Base-by-base conservation (phyloP, 1,139 yeast genomes). In the Zhuliangozyma parablackwelliae region DNA sequence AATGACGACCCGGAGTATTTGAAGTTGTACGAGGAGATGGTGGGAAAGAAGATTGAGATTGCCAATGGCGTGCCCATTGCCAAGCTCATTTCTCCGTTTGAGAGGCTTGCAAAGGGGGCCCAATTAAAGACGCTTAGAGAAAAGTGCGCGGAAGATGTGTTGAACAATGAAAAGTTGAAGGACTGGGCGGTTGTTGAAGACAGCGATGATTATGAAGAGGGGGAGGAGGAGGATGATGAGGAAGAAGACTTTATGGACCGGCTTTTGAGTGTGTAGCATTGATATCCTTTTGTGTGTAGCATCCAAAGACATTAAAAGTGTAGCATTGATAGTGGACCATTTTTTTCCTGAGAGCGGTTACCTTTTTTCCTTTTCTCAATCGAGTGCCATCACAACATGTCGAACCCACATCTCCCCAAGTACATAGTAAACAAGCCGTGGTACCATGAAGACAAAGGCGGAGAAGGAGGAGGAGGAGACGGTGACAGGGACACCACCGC, bases 61-160 rank as follows among this genome's bases (percentile, higher is more conserved):
- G 64, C 72, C 20, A 59, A 60, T 2, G 55, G 59, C 1, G 66
- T 78, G 2, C 95, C 96, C 10, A 55, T 87, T 3, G 58, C 57
- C 3, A 53, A 57, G 21, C 65, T 88, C 34, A 56, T 88, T 21
- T 59, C 62, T 23, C 88, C 94, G 5, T 81, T 88, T 49, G 63
- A 64, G 31, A 65, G 59, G 5, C 65, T 90, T 40, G 65, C 69
- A 31, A 64, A 66, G 28, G 60, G 65, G 20, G 72, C 82, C 10
- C 62, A 68, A 28, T 69, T 78, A 52, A 86, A 83, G 61, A 76
- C 86, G 2, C 64, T 89, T 43, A 77, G 88, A 55, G 68, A 72
- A 39, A 81, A 79, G 50, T 80, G 84, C 43, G 69, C 65, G 46
- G 78, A 75, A 32, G 94, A 86, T 32, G 72, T 90, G 1, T 63